Percentiles rank a stretch among this genome's conserved stretches.
These are phyloP conservation scores for Alternaria ventricosa DNA, from an alignment of 2,329 filamentous ascomycete genomes.

Conservation along the genomic window DNA sequence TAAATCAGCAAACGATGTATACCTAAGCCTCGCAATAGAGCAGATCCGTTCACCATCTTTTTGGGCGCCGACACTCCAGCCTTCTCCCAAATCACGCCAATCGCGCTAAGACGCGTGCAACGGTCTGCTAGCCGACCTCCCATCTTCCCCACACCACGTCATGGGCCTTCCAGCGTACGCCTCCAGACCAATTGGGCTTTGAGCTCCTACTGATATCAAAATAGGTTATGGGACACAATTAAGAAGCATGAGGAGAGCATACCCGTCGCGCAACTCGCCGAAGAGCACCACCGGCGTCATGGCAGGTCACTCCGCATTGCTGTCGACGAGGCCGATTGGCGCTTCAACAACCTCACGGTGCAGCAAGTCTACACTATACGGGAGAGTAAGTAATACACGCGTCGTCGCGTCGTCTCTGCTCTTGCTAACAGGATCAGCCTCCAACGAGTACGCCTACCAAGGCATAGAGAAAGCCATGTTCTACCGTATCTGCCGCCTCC, in stretches of 20 bases:
- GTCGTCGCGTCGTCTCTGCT: rapidly evolving
- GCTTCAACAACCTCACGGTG: constrained; percentile 51
- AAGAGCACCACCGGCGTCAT: constrained; percentile 45
- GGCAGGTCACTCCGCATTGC: constrained; percentile 50
- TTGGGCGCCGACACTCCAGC: background rate
- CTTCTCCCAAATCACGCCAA: background rate
- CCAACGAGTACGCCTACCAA: constrained; percentile 44
- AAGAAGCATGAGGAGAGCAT: constrained; percentile 43
- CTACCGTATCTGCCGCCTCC: constrained; percentile 53
- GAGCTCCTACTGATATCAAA: background rate
- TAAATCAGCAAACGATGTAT: background rate
- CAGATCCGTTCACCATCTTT: background rate
- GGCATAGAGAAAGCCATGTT: constrained; percentile 53
- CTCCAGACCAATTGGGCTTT: background rate
- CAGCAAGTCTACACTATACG: constrained; percentile 46
- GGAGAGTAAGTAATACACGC: constrained; percentile 30
- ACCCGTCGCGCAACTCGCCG: constrained; percentile 47
- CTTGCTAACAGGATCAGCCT: constrained; percentile 18
- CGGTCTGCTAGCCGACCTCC: background rate
- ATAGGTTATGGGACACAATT: constrained; percentile 49
- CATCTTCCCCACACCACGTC: background rate
- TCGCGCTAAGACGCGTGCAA: constrained; percentile 12
- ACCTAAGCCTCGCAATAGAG: background rate
- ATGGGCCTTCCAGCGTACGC: constrained; percentile 35
- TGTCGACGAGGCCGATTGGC: constrained; percentile 54